Base-by-base conservation (phyloP, 176 grass and related monocot genomes). In the Puya raimondii region DNA sequence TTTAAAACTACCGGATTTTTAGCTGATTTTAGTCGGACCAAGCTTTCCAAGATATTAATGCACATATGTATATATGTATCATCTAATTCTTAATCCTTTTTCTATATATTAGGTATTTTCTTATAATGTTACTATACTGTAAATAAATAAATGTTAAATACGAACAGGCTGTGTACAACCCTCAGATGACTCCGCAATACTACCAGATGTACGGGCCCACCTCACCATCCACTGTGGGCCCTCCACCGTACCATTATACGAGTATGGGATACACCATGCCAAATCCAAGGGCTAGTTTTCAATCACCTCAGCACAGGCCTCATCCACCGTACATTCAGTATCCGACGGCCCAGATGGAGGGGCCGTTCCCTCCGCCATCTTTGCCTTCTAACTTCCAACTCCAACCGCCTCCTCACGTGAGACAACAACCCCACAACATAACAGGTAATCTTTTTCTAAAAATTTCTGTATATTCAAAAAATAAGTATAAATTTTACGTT, bases 121-220 rank as follows among this genome's bases (percentile, higher is more conserved):
- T 48, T 50, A 54, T 54, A 49, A 48, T 27, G 25, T 26, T 26
- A 26, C 1, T 26, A 26, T 67, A 50, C 54, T 48, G 48, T 10
- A 59, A 3, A 7, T 7, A 12, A 18, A 0, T 15, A 14, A 0
- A 26, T 52, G 14, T 9, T 17, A n/a, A 6, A 2, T 53, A 15
- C 29, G 10, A 50, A 12, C 7, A 76, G 79, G 83, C 74, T n/a
- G 3, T 86, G 21, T 80, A 80, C 72, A 73, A 33, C 58, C 66
- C 71, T 67, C 78, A 71, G 27, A 80, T 85, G 78, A 72, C 69
- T 29, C 74, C 83, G 12, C 74, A 69, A 15, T 86, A 81, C 63
- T 81, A 86, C 14, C 70, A 81, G 25, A 11, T 70, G 1, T 86
- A 86, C 12, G 78, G 74, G 15, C 64, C 68, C 2, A 54, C 78